These are phyloP conservation scores for Mycena haematopus DNA, from an alignment of 768 basidiomycete genomes.

Conservation along the genomic window DNA sequence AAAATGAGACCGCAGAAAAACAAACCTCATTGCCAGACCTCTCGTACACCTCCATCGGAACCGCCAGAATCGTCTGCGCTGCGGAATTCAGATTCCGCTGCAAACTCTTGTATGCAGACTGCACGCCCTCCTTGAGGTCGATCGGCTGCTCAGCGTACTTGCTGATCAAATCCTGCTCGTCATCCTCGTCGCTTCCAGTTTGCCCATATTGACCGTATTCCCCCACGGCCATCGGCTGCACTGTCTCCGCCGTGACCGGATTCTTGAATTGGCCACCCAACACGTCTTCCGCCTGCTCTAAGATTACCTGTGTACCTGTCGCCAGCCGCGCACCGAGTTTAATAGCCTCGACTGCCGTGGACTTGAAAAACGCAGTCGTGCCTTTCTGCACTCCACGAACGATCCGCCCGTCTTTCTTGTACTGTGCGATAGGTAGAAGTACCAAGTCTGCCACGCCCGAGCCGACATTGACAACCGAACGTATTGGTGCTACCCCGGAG, in stretches of 20 bases:
- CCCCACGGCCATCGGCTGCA: constrained; percentile 53
- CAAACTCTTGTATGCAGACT: constrained; percentile 90
- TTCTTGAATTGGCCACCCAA: constrained; percentile 81
- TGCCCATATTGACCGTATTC: constrained; percentile 35
- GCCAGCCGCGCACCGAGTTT: constrained; percentile 93
- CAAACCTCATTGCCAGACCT: constrained; percentile 85
- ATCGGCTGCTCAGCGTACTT: constrained; percentile 92
- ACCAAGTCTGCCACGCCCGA: constrained; percentile 97
- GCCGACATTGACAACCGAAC: constrained; percentile 96
- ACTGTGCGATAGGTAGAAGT: constrained; percentile 94
- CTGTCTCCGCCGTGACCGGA: constrained; percentile 69
- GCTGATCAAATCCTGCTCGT: constrained; percentile 70
- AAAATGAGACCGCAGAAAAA: not conserved
- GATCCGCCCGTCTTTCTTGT: constrained; percentile 94
- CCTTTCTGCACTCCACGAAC: constrained; percentile 95
- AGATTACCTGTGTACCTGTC: constrained; percentile 96
- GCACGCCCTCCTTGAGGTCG: constrained; percentile 85
- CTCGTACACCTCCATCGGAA: constrained; percentile 99
- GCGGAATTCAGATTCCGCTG: constrained; percentile 88
- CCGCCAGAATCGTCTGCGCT: constrained; percentile 97
- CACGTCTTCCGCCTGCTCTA: constrained; percentile 93
- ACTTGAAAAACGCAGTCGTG: constrained; percentile 89
- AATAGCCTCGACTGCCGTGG: constrained; percentile 94
- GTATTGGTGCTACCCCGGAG: constrained; percentile 94
- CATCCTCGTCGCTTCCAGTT: constrained; percentile 49